phyloP scores from a whole-genome alignment of 1,284 basidiomycete genomes.

The Boletus putidus region DNA sequence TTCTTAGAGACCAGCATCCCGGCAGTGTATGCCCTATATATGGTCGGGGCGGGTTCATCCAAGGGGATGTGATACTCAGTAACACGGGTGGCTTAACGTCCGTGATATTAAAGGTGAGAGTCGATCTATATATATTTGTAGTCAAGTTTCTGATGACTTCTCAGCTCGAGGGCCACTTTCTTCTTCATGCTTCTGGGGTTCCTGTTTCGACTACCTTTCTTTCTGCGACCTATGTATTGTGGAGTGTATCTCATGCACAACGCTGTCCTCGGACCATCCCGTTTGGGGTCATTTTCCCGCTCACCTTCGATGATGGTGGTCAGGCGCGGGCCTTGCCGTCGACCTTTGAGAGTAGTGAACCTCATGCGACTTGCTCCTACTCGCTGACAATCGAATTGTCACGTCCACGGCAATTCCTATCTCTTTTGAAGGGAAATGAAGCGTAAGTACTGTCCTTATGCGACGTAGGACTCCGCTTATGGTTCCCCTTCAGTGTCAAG shows the following conservation, averaged over 20 bases:
- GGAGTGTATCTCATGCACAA: slow-evolving; percentile 19
- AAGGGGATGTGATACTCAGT: slow-evolving; percentile 28
- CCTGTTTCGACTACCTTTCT: slow-evolving; percentile 24
- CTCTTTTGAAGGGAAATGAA: slow-evolving; percentile 25
- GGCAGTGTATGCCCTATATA: slow-evolving; percentile 29
- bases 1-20: slow-evolving; percentile 29
- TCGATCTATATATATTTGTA: background rate
- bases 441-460: slow-evolving; percentile 17
- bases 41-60: slow-evolving; percentile 26
- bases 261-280: slow-evolving; percentile 29
- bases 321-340: slow-evolving; percentile 29
- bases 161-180: slow-evolving; percentile 33
- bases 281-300: slow-evolving; percentile 26
- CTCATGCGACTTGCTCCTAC: slow-evolving; percentile 28
- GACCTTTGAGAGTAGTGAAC: slow-evolving; percentile 23
- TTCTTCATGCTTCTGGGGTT: slow-evolving; percentile 18
- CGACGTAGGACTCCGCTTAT: background rate
- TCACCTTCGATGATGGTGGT: slow-evolving; percentile 29
- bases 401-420: slow-evolving; percentile 24
- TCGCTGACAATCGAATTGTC: slow-evolving; percentile 28
- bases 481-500: slow-evolving; percentile 21
- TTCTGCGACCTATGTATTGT: slow-evolving; percentile 24
- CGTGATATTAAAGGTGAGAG: slow-evolving; percentile 31
- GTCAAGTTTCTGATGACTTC: slow-evolving; percentile 3
- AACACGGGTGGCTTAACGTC: slow-evolving; percentile 15